Percentiles rank a stretch among this genome's conserved stretches.
Conservation (phyloP, 768 basidiomycete genomes). For the Porphyrellus cyaneotinctus region DNA sequence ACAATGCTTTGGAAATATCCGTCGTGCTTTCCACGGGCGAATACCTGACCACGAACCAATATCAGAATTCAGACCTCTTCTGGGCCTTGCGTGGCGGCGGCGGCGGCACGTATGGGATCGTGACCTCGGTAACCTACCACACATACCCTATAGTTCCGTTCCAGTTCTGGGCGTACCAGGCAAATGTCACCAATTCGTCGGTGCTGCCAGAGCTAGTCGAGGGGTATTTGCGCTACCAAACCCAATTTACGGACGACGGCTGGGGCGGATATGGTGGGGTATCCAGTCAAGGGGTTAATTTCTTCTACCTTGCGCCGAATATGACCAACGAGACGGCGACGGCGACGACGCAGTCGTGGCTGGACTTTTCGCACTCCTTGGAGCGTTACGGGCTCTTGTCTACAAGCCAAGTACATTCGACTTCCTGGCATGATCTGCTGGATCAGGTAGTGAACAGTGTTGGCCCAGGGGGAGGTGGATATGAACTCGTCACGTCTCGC, state of each 20-base stretch:
- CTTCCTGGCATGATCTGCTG: constrained; percentile 23
- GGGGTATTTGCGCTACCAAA: constrained; percentile 25
- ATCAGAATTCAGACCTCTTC: constrained; percentile 44
- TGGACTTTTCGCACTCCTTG: constrained; percentile 20
- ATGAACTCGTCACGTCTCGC: constrained; percentile 21
- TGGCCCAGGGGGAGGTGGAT: constrained; percentile 19
- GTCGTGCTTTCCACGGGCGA: constrained; percentile 42
- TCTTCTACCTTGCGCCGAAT: constrained; percentile 34
- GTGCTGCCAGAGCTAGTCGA: constrained; percentile 32
- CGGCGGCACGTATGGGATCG: constrained; percentile 46
- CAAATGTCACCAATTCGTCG: constrained; percentile 31
- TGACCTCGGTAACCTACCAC: constrained; percentile 45
- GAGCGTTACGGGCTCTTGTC: constrained; percentile 3
- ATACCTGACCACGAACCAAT: constrained; percentile 36
- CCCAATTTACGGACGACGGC: constrained; percentile 36
- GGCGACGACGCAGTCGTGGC: constrained; percentile 33
- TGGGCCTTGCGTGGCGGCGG: constrained; percentile 52
- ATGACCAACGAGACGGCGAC: constrained; percentile 34
- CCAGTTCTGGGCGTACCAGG: constrained; percentile 26
- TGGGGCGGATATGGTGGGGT: constrained; percentile 40
- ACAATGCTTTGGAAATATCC: constrained; percentile 44
- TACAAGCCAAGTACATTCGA: neutral
- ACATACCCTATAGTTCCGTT: constrained; percentile 40
- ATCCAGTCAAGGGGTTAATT: neutral
- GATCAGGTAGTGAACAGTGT: constrained; percentile 7